Base-by-base conservation (phyloP, 257 asterid genomes). In the Fraxinus americana region DNA sequence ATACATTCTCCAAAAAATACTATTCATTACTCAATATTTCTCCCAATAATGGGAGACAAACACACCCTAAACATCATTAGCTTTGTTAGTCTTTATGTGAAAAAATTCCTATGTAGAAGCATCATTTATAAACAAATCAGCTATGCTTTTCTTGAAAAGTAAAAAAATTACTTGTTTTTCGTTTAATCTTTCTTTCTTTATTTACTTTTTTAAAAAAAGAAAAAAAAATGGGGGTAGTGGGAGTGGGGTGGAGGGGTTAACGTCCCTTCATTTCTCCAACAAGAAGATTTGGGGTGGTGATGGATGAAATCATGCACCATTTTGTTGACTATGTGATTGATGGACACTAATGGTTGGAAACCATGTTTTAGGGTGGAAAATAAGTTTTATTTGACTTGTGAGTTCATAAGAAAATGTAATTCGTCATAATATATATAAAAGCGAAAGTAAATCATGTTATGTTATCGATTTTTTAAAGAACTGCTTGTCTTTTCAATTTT, bases 221-320 rank as follows among this genome's bases (percentile, higher is more conserved):
- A 36, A 0, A 36, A 36, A 36, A 36, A 2, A 39, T 16, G 43
- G 72, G 76, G 27, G 7, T 13, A 81, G 75, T 76, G 0, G 1
- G 43, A 23, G 11, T 29, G 23, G 74, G 48, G 70, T 50, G 23
- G 70, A 19, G 73, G 30, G 21, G 50, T 54, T 70, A 11, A 6
- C 61, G 38, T 61, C 67, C 65, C 30, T 34, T 43, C 70, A 70
- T 75, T 38, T 29, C 23, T 70, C 48, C 71, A 78, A 35, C 69
- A 75, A 34, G 35, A 78, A 72, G 77, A 78, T 72, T 21, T 78
- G 4, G 61, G 27, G 34, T 54, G 34, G 25, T 73, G 81, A 61
- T 65, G 83, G 35, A 77, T 73, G 82, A 82, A 75, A 85, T 81
- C 79, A 82, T 71, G 21, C 43, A 57, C 76, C 86, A 25, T 25